Evolutionary conservation across 2,329 filamentous ascomycete genomes (phyloP).

Genomic region (Nannizziopsis arthrosporioides): DNA sequence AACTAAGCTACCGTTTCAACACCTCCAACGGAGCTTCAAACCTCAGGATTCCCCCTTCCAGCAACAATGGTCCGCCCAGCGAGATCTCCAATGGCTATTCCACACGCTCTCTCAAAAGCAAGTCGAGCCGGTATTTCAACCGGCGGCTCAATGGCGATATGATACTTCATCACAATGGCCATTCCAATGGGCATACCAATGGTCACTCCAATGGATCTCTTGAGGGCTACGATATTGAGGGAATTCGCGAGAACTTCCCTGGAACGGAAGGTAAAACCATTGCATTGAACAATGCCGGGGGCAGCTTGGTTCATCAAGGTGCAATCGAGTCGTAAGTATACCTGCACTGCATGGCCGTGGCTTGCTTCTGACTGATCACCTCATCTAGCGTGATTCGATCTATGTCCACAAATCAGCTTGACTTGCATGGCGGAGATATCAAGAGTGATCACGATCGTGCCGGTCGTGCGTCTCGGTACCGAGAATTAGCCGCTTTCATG

Average conservation of each 20-base stretch:
- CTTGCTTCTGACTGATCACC: neutral
- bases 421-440: conserved; percentile 5
- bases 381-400: conserved; percentile 1
- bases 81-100: conserved; percentile 1
- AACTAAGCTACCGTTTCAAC: neutral
- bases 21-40: neutral
- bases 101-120: neutral
- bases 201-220: neutral
- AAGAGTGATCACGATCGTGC: conserved; percentile 5
- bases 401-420: conserved; percentile 5
- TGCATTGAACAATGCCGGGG: conserved; percentile 6
- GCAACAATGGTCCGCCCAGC: neutral
- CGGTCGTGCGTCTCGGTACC: conserved; percentile 1
- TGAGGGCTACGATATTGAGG: conserved; percentile 4
- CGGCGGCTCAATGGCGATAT: conserved; percentile 1
- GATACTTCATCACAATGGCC: neutral
- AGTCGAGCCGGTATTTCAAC: conserved; percentile 5
- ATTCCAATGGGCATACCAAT: neutral
- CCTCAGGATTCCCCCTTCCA: neutral
- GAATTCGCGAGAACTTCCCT: conserved; percentile 4
- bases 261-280: neutral
- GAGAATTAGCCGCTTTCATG: conserved; percentile 7
- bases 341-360: neutral
- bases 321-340: conserved; percentile 7
- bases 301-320: conserved; percentile 1